These are phyloP conservation scores for Insectozyma bohioensis DNA, from an alignment of 1,139 yeast genomes.

Conservation along the genomic window DNA sequence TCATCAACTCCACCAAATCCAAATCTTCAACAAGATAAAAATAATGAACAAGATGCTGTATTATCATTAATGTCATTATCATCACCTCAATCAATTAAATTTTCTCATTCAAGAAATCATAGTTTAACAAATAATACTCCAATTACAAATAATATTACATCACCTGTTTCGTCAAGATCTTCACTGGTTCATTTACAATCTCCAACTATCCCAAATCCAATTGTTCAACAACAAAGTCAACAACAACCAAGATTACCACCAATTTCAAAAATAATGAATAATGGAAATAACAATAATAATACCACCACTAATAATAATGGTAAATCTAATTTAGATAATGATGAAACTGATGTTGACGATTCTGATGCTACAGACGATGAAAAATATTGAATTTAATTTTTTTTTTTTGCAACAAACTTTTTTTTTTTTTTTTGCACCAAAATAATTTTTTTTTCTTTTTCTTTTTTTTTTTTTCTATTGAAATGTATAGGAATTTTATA, in stretches of 20 bases:
- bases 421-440: too few species aligned
- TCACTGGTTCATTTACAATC: constrained; percentile 21
- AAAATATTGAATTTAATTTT: too few species aligned
- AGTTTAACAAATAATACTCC: constrained; percentile 22
- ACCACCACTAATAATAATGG: too few species aligned
- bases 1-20: constrained; percentile 6
- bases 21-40: constrained; percentile 12
- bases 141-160: constrained; percentile 5
- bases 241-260: constrained; percentile 29
- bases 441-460: too few species aligned
- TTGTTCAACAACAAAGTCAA: constrained; percentile 9
- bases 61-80: constrained; percentile 46
- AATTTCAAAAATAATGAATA: constrained; percentile 28
- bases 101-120: constrained; percentile 32
- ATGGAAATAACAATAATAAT: too few species aligned
- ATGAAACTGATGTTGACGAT: constrained; percentile 35
- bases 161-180: constrained; percentile 23
- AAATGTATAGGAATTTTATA: neutral
- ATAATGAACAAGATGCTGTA: constrained; percentile 46
- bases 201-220: constrained; percentile 16
- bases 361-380: constrained; percentile 24
- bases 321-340: constrained; percentile 21
- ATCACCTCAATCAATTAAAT: constrained; percentile 40
- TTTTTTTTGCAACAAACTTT: too few species aligned
- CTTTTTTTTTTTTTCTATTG: too few species aligned